These are phyloP conservation scores for Trichoderma sp. DNA, from an alignment of 2,329 filamentous ascomycete genomes.

Conservation along the genomic window DNA sequence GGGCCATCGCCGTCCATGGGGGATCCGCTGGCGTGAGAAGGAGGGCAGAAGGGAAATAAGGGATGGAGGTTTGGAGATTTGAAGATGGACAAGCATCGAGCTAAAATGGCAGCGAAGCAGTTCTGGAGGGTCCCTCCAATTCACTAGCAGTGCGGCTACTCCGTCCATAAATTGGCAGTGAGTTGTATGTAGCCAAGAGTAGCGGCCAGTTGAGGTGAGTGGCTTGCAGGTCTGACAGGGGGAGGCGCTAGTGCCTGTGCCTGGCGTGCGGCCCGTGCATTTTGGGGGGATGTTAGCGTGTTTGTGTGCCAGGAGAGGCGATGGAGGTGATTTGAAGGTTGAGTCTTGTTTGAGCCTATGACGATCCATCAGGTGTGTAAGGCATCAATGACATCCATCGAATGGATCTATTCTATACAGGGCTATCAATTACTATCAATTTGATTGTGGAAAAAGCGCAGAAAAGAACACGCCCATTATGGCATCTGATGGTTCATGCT, in stretches of 20 bases:
- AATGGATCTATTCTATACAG: not conserved
- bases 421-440: too few relatives aligned
- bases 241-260: constrained; percentile 7
- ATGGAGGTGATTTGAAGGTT: not conserved
- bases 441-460: too few relatives aligned
- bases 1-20: not conserved
- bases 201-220: not conserved
- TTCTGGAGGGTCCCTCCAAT: not conserved
- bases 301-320: not conserved
- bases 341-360: not conserved
- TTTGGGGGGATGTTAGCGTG: not conserved
- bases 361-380: not conserved
- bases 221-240: constrained; percentile 1
- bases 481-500: not conserved
- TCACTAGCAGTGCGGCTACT: constrained; percentile 2
- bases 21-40: not conserved
- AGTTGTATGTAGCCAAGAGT: too few relatives aligned
- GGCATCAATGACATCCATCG: not conserved
- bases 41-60: not conserved
- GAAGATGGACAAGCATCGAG: not conserved
- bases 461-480: too few relatives aligned
- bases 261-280: not conserved
- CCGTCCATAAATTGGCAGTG: not conserved
- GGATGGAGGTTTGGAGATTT: constrained; percentile 1
- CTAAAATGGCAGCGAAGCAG: not conserved